These are phyloP conservation scores for Cyclotella sp. DNA, from an alignment of 108 stramenopile genomes.

Conservation along the genomic window DNA sequence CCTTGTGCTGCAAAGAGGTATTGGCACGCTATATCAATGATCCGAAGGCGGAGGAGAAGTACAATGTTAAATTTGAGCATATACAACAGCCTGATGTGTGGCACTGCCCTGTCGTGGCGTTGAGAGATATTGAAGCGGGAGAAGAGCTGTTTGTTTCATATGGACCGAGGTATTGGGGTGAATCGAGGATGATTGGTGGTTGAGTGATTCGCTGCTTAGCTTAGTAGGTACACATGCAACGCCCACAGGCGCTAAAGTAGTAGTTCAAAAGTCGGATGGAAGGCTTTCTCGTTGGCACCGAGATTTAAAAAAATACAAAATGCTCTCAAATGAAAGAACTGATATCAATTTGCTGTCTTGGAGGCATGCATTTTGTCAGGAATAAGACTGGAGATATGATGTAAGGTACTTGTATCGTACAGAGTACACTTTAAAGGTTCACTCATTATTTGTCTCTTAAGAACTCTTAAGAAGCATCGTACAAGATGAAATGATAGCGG, in stretches of 20 bases:
- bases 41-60: slow-evolving; percentile 29
- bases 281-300: too few species aligned
- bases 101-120: slow-evolving; percentile 63
- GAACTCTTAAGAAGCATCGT: too few species aligned
- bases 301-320: too few species aligned
- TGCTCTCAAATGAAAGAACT: too few species aligned
- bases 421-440: too few species aligned
- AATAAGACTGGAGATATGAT: too few species aligned
- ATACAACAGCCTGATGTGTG: slow-evolving; percentile 39
- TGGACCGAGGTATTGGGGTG: slow-evolving; percentile 54
- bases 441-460: too few species aligned
- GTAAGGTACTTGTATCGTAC: too few species aligned
- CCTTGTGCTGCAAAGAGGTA: slow-evolving; percentile 27
- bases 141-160: slow-evolving; percentile 84
- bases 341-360: too few species aligned
- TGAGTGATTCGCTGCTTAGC: not conserved
- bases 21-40: slow-evolving; percentile 50
- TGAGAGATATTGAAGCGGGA: slow-evolving; percentile 65
- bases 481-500: too few species aligned
- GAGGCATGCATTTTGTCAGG: too few species aligned
- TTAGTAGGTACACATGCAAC: not conserved
- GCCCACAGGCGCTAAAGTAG: not conserved
- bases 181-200: slow-evolving; percentile 36
- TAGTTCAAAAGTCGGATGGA: not conserved
- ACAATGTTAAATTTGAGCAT: slow-evolving; percentile 48